A percentile compares a stretch with the other conserved stretches of the same genome.
Conservation (phyloP, 306 rosid genomes). For the Prunus dulcis region DNA sequence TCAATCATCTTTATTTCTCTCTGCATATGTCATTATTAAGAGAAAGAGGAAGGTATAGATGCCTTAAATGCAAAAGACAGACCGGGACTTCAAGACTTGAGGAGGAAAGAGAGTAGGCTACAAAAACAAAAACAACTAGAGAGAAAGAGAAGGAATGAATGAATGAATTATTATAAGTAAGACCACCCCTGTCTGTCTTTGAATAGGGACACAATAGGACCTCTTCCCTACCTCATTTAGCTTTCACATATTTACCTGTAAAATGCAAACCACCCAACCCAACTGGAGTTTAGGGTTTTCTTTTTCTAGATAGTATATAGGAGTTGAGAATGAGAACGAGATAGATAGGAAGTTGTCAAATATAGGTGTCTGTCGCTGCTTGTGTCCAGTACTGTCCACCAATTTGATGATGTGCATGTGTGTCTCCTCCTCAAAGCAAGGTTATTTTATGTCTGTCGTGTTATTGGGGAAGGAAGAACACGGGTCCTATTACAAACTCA, state of each 20-base stretch:
- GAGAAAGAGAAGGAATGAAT: slow-evolving; percentile 14
- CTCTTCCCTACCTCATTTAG: slow-evolving; percentile 46
- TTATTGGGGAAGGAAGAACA: too few species aligned
- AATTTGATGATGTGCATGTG: too few species aligned
- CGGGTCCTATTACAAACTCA: too few species aligned
- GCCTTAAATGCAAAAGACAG: slow-evolving; percentile 55
- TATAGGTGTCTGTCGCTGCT: too few species aligned
- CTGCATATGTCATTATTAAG: slow-evolving; percentile 50
- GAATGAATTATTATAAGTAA: background rate
- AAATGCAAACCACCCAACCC: too few species aligned
- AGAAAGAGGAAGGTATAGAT: background rate
- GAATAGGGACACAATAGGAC: slow-evolving; percentile 21
- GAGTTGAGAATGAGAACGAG: too few species aligned
- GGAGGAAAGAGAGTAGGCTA: background rate
- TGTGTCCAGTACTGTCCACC: too few species aligned
- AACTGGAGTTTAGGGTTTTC: too few species aligned
- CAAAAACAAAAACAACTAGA: slow-evolving; percentile 26
- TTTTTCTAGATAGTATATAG: too few species aligned
- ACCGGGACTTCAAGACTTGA: background rate
- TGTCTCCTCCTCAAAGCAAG: too few species aligned
- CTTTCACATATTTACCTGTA: slow-evolving; percentile 27
- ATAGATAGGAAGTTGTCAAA: too few species aligned
- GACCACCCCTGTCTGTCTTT: background rate
- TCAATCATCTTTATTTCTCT: slow-evolving; percentile 59
- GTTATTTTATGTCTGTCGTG: too few species aligned